These are phyloP conservation scores for Carex littledalei DNA, from an alignment of 176 grass and related monocot species.

Conservation along the genomic window DNA sequence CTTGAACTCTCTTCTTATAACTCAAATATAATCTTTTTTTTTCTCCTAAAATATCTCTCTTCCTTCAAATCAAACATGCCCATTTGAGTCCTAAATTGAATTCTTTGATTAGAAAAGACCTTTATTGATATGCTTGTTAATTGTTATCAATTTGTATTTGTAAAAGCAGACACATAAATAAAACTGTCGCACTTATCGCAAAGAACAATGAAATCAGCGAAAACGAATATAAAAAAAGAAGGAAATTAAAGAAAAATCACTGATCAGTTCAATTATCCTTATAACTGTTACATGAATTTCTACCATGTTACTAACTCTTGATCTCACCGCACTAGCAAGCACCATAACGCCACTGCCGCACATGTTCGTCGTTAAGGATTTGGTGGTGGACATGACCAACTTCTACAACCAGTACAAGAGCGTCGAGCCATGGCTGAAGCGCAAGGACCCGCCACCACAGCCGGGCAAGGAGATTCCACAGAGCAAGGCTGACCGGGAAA, in stretches of 20 bases:
- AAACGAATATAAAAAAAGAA: not conserved
- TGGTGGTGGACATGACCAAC: constrained; percentile 96
- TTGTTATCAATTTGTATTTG: not conserved
- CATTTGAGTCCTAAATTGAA: not conserved
- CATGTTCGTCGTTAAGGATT: constrained; percentile 97
- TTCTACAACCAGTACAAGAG: constrained; percentile 88
- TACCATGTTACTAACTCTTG: not conserved
- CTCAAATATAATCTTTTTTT: not conserved
- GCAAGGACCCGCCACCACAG: constrained; percentile 18
- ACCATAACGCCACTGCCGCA: constrained; percentile 80
- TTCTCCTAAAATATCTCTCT: not conserved
- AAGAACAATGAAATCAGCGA: not conserved
- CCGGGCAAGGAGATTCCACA: constrained; percentile 26
- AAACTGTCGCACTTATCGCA: not conserved
- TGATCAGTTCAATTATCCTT: not conserved
- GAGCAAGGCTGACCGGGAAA: constrained; percentile 36
- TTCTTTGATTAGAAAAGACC: not conserved
- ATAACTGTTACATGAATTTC: not conserved
- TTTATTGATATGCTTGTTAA: not conserved
- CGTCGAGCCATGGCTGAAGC: constrained; percentile 50
- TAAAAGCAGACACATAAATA: not conserved
- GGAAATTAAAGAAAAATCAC: not conserved
- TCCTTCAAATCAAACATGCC: not conserved
- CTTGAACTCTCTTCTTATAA: no score
- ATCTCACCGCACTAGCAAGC: constrained; percentile 10